Percentiles rank a stretch among this genome's conserved stretches.
phyloP scores from a whole-genome alignment of 2,329 filamentous ascomycete species.

The Podosphaera aphanis region DNA sequence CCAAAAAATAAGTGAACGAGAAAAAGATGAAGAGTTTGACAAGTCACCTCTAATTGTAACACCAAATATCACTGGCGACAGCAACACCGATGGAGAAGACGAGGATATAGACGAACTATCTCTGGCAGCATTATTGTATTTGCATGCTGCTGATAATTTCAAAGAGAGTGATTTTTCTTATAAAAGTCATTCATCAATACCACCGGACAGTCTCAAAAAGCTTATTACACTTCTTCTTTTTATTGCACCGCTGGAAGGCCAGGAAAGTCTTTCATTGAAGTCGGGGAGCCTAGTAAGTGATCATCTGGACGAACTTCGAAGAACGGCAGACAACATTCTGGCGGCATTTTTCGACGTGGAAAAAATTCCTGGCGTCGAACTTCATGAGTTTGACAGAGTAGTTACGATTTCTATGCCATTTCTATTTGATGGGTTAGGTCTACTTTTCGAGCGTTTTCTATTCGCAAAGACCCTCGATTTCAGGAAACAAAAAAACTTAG shows the following conservation, averaged over 20 bases:
- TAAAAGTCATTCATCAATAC: constrained; percentile 43
- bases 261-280: constrained; percentile 40
- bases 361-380: constrained; percentile 36
- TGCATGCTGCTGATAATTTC: constrained; percentile 35
- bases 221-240: constrained; percentile 47
- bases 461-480: constrained; percentile 51
- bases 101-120: constrained; percentile 40
- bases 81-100: constrained; percentile 20
- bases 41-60: constrained; percentile 16
- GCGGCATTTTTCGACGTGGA: constrained; percentile 43
- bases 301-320: constrained; percentile 31
- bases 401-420: constrained; percentile 37
- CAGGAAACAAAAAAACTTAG: constrained; percentile 17
- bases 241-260: constrained; percentile 36
- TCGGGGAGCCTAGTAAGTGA: constrained; percentile 31
- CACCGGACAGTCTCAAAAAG: constrained; percentile 48
- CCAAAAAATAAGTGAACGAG: constrained; percentile 6
- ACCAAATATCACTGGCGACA: constrained; percentile 16
- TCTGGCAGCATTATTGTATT: constrained; percentile 41
- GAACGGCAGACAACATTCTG: constrained; percentile 39
- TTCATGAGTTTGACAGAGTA: constrained; percentile 34
- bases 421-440: constrained; percentile 42
- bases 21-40: constrained; percentile 17
- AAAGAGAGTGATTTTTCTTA: constrained; percentile 29
- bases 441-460: constrained; percentile 51